Base-by-base conservation (phyloP, 768 basidiomycete genomes). In the Dentipellis fragilis region DNA sequence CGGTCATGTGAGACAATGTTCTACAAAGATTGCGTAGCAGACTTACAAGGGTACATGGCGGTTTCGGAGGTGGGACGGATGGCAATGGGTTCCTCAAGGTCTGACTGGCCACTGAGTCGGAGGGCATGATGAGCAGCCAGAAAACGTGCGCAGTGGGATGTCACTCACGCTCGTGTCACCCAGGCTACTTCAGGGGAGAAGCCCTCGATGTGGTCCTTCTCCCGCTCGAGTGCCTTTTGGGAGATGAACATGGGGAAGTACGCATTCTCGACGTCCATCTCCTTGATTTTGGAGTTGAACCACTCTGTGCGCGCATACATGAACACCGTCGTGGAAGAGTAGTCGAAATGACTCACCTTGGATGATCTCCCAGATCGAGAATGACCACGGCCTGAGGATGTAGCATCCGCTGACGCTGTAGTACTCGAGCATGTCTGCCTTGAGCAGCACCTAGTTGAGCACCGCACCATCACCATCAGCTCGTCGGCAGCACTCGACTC, bases 171-270 rank as follows among this genome's bases (percentile, higher is more conserved):
- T 71, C 81, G 79, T 22, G 96, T 99, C 55, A 99, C 96, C 96
- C 96, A 99, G n/a, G 96, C 96, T 36, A 99, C 96, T 71, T 99
- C 96, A 3, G 96, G 94, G 56, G 95, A 95, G 74, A 99, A 99
- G 2, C 96, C 96, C 69, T 98, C 96, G 57, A 99, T 92, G 68
- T 99, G 96, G 64, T 98, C 85, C 74, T 98, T 98, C 71, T 99
- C 96, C 53, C 89, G 81, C 71, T 99, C 94, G 55, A 99, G 80
- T 22, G 94, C 89, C 55, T 89, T 92, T 56, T 80, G 71, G 0
- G 93, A 94, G 36, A 99, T 89, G 64, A 98, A 98, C 92, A 99
- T 97, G 3, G 96, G 96, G 80, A 99, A 99, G 67, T 97, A 99
- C 4, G 92, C 85, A 68, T 98, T 97, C 69, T 96, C 90, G 16